phyloP scores from a whole-genome alignment of 768 basidiomycete genomes.

The Postia placenta region DNA sequence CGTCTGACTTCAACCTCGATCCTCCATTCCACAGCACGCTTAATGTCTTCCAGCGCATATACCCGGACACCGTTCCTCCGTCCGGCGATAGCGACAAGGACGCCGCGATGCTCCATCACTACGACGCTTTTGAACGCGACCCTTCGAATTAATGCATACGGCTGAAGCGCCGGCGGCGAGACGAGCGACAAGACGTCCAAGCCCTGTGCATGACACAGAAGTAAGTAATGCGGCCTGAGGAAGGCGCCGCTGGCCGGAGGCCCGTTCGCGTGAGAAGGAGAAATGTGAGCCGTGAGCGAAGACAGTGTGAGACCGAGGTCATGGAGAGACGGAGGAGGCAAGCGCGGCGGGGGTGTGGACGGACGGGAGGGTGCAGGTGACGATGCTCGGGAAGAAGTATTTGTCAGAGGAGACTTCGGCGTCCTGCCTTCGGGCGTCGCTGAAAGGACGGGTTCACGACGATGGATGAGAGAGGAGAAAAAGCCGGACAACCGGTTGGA shows the following conservation, averaged over 20 bases:
- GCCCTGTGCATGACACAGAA: constrained; percentile 82
- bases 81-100: constrained; percentile 86
- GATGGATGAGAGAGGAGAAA: constrained; percentile 71
- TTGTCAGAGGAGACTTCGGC: constrained; percentile 22
- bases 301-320: constrained; percentile 74
- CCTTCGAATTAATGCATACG: constrained; percentile 77
- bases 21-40: constrained; percentile 83
- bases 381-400: constrained; percentile 41
- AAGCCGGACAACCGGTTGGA: constrained; percentile 82
- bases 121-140: constrained; percentile 84
- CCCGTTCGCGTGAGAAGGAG: constrained; percentile 71
- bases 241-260: constrained; percentile 78
- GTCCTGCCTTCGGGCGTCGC: constrained; percentile 17
- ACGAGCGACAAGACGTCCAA: constrained; percentile 78
- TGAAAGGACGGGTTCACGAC: constrained; percentile 44
- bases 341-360: constrained; percentile 61
- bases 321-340: constrained; percentile 63
- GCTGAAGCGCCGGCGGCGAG: constrained; percentile 67
- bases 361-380: constrained; percentile 53
- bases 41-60: constrained; percentile 83
- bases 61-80: constrained; percentile 82
- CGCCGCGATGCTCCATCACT: constrained; percentile 88
- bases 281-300: constrained; percentile 59
- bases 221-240: constrained; percentile 71
- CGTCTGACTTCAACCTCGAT: constrained; percentile 73